Percentiles rank a stretch among this genome's conserved stretches.
phyloP scores from a whole-genome alignment of 345 rosid genomes.

The Carallia brachiata region DNA sequence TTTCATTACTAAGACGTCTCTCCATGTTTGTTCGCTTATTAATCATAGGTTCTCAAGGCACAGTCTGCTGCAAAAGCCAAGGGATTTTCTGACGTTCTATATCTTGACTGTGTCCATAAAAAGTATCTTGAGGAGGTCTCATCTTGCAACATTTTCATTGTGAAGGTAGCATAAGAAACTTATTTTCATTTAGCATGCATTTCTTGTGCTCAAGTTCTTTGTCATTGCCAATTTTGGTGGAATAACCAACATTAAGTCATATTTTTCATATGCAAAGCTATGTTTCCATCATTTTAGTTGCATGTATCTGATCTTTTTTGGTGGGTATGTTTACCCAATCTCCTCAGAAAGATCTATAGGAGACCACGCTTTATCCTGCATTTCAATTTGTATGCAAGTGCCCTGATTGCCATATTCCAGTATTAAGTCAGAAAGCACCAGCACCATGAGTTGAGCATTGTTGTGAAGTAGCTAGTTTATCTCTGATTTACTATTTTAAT shows the following conservation, averaged over 20 bases:
- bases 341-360: not conserved
- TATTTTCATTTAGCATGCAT: not conserved
- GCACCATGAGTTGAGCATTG: not conserved
- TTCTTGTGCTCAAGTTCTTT: not conserved
- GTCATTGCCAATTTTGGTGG: not conserved
- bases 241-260: too few relatives aligned
- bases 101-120: conserved; percentile 84
- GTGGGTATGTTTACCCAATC: not conserved
- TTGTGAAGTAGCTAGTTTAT: too few relatives aligned
- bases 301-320: not conserved
- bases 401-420: not conserved
- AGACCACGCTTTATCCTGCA: not conserved
- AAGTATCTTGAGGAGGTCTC: conserved; percentile 89
- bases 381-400: not conserved
- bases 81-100: conserved; percentile 90
- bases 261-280: not conserved
- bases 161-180: conserved; percentile 45
- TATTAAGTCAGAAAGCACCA: not conserved
- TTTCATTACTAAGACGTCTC: not conserved
- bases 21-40: conserved; percentile 4
- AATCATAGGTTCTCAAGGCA: conserved; percentile 75
- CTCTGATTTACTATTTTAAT: not conserved
- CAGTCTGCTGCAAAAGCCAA: conserved; percentile 75
- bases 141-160: conserved; percentile 87
- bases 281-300: not conserved